Evolutionary conservation across 129 eudicot genomes (phyloP).

Genomic region (Flaveria ramosissima): DNA sequence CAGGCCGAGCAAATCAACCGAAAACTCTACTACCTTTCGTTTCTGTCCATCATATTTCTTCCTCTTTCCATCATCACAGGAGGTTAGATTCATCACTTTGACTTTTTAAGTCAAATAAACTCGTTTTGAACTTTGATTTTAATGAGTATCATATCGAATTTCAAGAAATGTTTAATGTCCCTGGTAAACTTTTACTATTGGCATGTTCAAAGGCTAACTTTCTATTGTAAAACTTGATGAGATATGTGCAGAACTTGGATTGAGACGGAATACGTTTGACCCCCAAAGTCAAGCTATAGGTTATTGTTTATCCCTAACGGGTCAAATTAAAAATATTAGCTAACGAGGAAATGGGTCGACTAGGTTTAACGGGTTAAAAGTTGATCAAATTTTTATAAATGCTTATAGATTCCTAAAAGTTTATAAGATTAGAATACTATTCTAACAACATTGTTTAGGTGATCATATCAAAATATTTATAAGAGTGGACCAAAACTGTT

Average conservation of each 20-base stretch:
- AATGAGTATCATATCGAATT: neutral
- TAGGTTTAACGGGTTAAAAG: no score
- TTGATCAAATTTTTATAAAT: no score
- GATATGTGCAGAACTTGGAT: neutral
- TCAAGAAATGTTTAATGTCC: neutral
- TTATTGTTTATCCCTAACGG: neutral
- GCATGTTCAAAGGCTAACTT: neutral
- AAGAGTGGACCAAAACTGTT: neutral
- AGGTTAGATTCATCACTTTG: constrained; percentile 50
- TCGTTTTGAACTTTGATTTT: neutral
- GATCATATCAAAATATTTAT: no score
- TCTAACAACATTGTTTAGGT: no score
- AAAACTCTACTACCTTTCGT: constrained; percentile 87
- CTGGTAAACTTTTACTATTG: neutral
- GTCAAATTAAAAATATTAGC: neutral
- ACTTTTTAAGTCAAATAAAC: constrained; percentile 6
- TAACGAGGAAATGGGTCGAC: no score
- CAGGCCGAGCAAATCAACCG: constrained; percentile 92
- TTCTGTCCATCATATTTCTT: constrained; percentile 89
- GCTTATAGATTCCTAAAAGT: no score
- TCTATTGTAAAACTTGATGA: neutral
- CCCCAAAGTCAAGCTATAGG: constrained; percentile 1
- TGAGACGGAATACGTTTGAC: neutral
- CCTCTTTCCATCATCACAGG: constrained; percentile 90
- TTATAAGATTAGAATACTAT: no score